Base-by-base conservation (phyloP, 2,329 filamentous ascomycete species). In the Pseudogymnoascus sp. region DNA sequence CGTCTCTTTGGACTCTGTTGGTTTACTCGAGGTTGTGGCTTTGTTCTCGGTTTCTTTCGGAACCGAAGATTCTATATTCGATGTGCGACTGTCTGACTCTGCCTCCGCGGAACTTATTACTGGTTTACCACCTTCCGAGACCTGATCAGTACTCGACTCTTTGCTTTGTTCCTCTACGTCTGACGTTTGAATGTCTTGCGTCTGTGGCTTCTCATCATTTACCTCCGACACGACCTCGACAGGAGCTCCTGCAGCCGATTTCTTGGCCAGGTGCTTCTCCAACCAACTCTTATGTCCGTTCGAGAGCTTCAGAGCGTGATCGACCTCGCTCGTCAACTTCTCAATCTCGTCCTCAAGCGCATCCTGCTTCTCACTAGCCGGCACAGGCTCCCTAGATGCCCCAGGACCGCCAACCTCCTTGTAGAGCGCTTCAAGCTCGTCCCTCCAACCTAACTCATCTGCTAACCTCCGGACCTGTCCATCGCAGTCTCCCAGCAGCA, bases 401-500 rank as follows among this genome's bases (percentile, higher is more conserved):
- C 82, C 77, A 25, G 86, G 77, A 3, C 88, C 84, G 6, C 89
- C 87, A 0, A 87, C 82, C 52, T 77, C 75, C 21, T 84, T 79
- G 92, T 92, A 97, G 60, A 90, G 69, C 2, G 72, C 74, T 71
- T 97, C 90, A 13, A 99, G 78, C 71, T 97, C 93, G 1, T 90
- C 85, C 7, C 82, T 74, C 94, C 94, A 99, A 0, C 92, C 93
- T 45, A 96, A 80, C 29, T 87, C 86, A 65, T 87, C 80, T 1
- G 93, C 92, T 36, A 99, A 79, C 72, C 84, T 86, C 61, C 88
- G 81, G 0, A 97, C 87, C 0, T 92, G 91, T 0, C 79, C 79
- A 73, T 99, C 93, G 72, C 92, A 97, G 68, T 92, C 86, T 1
- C 88, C 91, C 1, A 97, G 78, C 37, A 90, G 74, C 5, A 96